phyloP scores from a whole-genome alignment of 768 basidiomycete genomes.

The Suillus americanus region DNA sequence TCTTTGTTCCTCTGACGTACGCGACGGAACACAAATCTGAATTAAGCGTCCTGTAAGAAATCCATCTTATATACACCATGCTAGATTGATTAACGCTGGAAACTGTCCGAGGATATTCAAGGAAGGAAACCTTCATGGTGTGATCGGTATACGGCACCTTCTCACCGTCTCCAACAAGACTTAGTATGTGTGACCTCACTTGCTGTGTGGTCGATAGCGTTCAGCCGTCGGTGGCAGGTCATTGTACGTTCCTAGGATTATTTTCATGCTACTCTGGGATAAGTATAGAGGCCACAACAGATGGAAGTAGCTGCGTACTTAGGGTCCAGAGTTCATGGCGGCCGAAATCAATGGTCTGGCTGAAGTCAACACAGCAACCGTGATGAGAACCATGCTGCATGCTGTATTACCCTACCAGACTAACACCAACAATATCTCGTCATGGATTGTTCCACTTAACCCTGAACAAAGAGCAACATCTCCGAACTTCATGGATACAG shows the following conservation, averaged over 20 bases:
- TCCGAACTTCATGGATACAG: neutral
- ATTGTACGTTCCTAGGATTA: neutral
- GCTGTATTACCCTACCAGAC: neutral
- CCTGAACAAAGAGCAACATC: neutral
- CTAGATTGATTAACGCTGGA: neutral
- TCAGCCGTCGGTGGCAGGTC: neutral
- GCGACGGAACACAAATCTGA: neutral
- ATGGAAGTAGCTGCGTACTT: neutral
- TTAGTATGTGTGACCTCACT: neutral
- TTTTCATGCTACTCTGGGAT: neutral
- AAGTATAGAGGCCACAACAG: neutral
- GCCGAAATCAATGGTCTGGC: neutral
- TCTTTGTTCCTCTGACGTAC: neutral
- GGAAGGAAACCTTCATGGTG: neutral
- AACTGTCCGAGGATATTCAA: neutral
- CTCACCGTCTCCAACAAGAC: neutral
- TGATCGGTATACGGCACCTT: neutral
- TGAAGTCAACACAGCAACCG: neutral
- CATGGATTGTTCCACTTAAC: neutral
- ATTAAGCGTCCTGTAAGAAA: neutral
- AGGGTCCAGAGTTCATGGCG: neutral
- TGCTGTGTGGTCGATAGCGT: neutral
- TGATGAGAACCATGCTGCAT: no score
- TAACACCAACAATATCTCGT: neutral
- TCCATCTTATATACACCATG: neutral